These are phyloP conservation scores for Candida boleticola DNA, from an alignment of 805 yeast species.

Conservation along the genomic window DNA sequence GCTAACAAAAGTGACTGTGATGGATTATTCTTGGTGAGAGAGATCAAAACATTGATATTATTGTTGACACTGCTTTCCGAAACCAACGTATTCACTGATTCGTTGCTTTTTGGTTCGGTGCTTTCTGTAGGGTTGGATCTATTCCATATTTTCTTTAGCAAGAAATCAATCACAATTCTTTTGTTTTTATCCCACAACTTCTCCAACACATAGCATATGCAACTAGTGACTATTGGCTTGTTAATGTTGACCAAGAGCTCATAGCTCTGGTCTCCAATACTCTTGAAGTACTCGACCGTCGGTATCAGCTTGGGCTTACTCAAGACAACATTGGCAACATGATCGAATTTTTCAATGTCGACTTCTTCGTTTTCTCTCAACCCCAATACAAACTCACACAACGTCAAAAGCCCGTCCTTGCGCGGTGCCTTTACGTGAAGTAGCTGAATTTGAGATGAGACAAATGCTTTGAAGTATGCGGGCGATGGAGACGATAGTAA, in stretches of 20 bases:
- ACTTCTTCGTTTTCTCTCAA: constrained; percentile 70
- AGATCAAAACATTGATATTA: constrained; percentile 60
- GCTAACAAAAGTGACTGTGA: constrained; percentile 21
- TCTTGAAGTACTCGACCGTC: constrained; percentile 50
- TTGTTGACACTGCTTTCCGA: constrained; percentile 56
- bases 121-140: constrained; percentile 36
- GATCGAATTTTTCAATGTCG: constrained; percentile 61
- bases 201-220: constrained; percentile 54
- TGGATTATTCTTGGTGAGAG: constrained; percentile 48
- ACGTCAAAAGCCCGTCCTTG: constrained; percentile 65
- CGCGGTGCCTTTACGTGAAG: constrained; percentile 53
- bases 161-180: constrained; percentile 54
- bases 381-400: constrained; percentile 77
- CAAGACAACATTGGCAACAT: constrained; percentile 63
- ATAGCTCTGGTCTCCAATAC: constrained; percentile 64
- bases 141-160: constrained; percentile 50
- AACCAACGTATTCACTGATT: constrained; percentile 29
- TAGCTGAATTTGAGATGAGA: constrained; percentile 49
- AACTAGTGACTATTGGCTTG: constrained; percentile 57
- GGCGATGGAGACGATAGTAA: constrained; percentile 51
- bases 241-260: constrained; percentile 56
- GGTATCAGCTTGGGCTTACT: constrained; percentile 56
- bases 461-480: constrained; percentile 42
- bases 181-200: constrained; percentile 50
- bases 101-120: constrained; percentile 5